Conservation (phyloP, 345 rosid species). For the Arabis alpina region DNA sequence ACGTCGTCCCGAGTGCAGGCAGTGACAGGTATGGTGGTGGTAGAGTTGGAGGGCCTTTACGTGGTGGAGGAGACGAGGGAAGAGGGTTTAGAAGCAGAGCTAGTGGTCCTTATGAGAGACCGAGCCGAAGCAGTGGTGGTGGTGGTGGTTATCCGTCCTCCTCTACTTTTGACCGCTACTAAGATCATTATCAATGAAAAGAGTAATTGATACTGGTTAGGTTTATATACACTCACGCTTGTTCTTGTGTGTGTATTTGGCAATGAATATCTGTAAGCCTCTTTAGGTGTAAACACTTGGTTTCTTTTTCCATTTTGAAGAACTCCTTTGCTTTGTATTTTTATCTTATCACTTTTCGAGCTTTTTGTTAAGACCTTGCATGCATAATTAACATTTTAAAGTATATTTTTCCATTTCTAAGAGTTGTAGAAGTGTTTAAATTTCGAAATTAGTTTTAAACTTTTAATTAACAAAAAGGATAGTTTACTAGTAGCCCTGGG, state of each 20-base stretch:
- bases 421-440: too few relatives aligned
- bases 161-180: slow-evolving; percentile 81
- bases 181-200: slow-evolving; percentile 16
- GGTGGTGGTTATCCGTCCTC: slow-evolving; percentile 42
- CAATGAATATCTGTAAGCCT: slow-evolving; percentile 36
- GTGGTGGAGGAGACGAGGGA: slow-evolving; percentile 59
- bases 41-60: slow-evolving; percentile 70
- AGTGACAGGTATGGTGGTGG: slow-evolving; percentile 63
- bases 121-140: slow-evolving; percentile 66
- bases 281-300: slow-evolving; percentile 24
- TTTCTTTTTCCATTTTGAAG: slow-evolving; percentile 9
- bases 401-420: too few relatives aligned
- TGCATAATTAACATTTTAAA: too few relatives aligned
- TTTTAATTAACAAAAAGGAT: too few relatives aligned
- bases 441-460: too few relatives aligned
- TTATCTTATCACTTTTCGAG: too few relatives aligned
- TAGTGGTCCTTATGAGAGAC: slow-evolving; percentile 83
- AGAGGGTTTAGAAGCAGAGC: slow-evolving; percentile 75
- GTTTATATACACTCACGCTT: slow-evolving; percentile 19
- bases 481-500: too few relatives aligned
- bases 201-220: too few relatives aligned
- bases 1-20: slow-evolving; percentile 62
- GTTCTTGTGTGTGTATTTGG: slow-evolving; percentile 5
- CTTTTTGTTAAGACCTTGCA: too few relatives aligned
- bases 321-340: slow-evolving; percentile 15